Evolutionary conservation across 2,329 filamentous ascomycete genomes (phyloP), one percentile per base, ranked within the genome.

Genomic region (Spiromastix sp.): DNA sequence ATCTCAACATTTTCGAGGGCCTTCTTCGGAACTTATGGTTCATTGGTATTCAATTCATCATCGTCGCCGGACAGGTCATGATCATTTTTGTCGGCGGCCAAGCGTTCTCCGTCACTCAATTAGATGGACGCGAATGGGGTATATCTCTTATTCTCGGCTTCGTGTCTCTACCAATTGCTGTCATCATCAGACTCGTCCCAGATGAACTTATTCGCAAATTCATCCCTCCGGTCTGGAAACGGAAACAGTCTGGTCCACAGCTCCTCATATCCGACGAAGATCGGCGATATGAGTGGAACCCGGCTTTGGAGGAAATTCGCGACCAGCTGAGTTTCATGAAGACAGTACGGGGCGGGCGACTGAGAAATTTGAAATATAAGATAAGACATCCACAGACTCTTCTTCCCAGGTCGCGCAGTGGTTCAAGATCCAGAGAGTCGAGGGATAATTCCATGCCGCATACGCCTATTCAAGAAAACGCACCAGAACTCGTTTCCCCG

Each of bases 61-160:
- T 82, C 48, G 63, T 82, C 28, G 76, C 69, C 9, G 80, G 79
- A 6, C 81, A 85, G 49, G 67, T 79, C n/a, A 54, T 81, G 55
- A 85, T 85, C 49, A 67, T 85, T 39, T 80, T 81, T 47, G 69
- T 81, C 39, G 81, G 80, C 43, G 78, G 79, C 5, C 60, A 67
- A 18, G 79, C 79, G 0, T 83, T 85, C 50, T 71, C 74, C 8
- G 76, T 79, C 1, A 60, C 59, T 5, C 67, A 66, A 1, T 64
- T 84, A 36, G 70, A 71, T n/a, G 77, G 73, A 15, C 57, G 68
- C 4, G 75, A 83, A 42, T 85, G 81, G 81, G 79, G 66, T 5
- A 76, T 79, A 58, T 81, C 77, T 20, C 64, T 85, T 37, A 67
- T 83, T 1, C 69, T 85, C 18, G 81, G 81, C 18, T 62, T 72